These are phyloP conservation scores for Chenopodium suecicum DNA, from an alignment of 148 eudicot species.

Conservation along the genomic window DNA sequence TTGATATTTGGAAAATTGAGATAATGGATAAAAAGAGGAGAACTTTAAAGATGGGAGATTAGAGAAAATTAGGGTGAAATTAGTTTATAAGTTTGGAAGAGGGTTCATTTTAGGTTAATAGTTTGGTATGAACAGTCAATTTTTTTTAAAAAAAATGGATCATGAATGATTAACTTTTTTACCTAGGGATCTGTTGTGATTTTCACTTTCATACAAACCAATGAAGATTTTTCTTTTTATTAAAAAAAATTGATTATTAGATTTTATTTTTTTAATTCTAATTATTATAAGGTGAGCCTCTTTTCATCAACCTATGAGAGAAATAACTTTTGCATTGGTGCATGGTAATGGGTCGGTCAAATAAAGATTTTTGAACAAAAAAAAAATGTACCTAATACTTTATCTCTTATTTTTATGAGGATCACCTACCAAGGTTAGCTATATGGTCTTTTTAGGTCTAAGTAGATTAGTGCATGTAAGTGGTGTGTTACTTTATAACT, in stretches of 20 bases:
- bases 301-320: constrained; percentile 13
- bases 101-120: constrained; percentile 1
- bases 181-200: constrained; percentile 23
- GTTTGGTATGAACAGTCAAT: constrained; percentile 16
- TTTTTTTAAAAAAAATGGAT: background rate
- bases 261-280: too few relatives aligned
- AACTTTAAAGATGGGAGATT: constrained; percentile 13
- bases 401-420: constrained; percentile 27
- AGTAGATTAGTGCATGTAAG: background rate
- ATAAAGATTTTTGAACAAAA: background rate
- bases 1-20: constrained; percentile 13
- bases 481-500: background rate
- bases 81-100: constrained; percentile 9
- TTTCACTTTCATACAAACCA: background rate
- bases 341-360: constrained; percentile 23
- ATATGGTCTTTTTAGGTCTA: background rate
- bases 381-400: constrained; percentile 1
- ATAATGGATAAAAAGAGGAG: background rate
- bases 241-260: background rate
- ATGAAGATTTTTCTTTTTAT: background rate
- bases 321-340: constrained; percentile 21
- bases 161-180: constrained; percentile 22
- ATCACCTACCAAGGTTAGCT: background rate
- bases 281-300: constrained; percentile 9
- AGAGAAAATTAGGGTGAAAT: constrained; percentile 19